Conservation (phyloP, 192 early-diverging fungal genomes). For the Mortierella alpina region DNA sequence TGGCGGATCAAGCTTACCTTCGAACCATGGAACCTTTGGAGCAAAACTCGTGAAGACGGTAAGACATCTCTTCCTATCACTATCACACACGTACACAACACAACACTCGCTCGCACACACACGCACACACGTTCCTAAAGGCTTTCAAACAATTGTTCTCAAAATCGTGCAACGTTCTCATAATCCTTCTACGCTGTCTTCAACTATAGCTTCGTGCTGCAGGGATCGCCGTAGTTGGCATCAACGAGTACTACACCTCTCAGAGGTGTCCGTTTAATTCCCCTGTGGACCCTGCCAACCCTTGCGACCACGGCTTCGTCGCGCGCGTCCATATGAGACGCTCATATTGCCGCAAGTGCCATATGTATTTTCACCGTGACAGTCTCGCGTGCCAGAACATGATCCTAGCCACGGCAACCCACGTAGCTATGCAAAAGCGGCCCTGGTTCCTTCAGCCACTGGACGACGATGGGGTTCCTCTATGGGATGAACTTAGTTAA, state of each 20-base stretch:
- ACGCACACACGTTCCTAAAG: too few relatives aligned
- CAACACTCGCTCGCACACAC: too few relatives aligned
- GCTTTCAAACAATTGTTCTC: too few relatives aligned
- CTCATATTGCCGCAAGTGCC: too few relatives aligned
- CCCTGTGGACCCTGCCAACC: not conserved
- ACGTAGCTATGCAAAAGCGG: not conserved
- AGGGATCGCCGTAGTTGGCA: constrained; percentile 1
- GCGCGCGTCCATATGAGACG: not conserved
- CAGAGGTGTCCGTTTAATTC: not conserved
- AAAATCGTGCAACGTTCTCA: too few relatives aligned
- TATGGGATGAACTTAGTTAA: not conserved
- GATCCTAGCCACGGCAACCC: not conserved
- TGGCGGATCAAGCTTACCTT: too few relatives aligned
- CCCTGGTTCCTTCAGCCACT: not conserved
- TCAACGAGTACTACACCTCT: not conserved
- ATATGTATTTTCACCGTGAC: not conserved
- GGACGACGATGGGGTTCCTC: not conserved
- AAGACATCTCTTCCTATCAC: not conserved
- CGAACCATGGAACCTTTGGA: not conserved
- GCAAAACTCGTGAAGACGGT: not conserved
- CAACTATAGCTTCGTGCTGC: not conserved
- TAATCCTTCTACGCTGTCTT: too few relatives aligned
- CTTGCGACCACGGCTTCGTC: not conserved
- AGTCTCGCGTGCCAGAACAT: not conserved
- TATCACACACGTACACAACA: too few relatives aligned